Percentiles rank a stretch among this genome's conserved stretches.
phyloP scores from a whole-genome alignment of 1,284 basidiomycete species.

The Phlebopus sp. region DNA sequence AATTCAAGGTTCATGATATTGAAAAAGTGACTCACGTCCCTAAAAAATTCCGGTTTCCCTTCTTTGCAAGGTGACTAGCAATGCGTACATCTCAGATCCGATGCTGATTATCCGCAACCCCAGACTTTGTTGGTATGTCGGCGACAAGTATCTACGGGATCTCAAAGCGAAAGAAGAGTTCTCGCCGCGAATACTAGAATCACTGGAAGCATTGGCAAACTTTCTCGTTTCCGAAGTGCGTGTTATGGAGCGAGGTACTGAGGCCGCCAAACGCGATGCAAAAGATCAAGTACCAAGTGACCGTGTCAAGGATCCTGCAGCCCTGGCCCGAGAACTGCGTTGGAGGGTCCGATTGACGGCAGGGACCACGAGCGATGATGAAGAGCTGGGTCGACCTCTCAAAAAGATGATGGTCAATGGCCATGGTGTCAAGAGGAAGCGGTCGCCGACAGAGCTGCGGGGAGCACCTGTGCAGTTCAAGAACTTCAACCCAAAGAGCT shows the following conservation, averaged over 20 bases:
- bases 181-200: constrained; percentile 63
- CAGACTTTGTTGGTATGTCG: constrained; percentile 90
- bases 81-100: constrained; percentile 5
- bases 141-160: constrained; percentile 72
- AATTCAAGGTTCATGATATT: constrained; percentile 85
- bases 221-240: constrained; percentile 80
- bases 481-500: constrained; percentile 64
- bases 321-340: constrained; percentile 75
- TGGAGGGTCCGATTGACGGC: constrained; percentile 72
- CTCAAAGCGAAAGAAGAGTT: constrained; percentile 64
- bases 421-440: constrained; percentile 55
- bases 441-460: constrained; percentile 32
- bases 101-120: constrained; percentile 5
- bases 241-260: constrained; percentile 62
- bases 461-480: constrained; percentile 43
- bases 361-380: constrained; percentile 70
- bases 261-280: constrained; percentile 64
- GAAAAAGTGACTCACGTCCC: constrained; percentile 93
- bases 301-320: constrained; percentile 73
- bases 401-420: constrained; percentile 32
- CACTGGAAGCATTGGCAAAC: constrained; percentile 65
- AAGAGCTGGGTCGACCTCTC: constrained; percentile 36
- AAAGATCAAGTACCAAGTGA: constrained; percentile 81
- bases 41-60: constrained; percentile 91
- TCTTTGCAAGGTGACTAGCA: constrained; percentile 66